A percentile compares a stretch with the other conserved stretches of the same genome.
These are phyloP conservation scores for Aspergillus avenaceus DNA, from an alignment of 495 filamentous ascomycete genomes.

Conservation along the genomic window DNA sequence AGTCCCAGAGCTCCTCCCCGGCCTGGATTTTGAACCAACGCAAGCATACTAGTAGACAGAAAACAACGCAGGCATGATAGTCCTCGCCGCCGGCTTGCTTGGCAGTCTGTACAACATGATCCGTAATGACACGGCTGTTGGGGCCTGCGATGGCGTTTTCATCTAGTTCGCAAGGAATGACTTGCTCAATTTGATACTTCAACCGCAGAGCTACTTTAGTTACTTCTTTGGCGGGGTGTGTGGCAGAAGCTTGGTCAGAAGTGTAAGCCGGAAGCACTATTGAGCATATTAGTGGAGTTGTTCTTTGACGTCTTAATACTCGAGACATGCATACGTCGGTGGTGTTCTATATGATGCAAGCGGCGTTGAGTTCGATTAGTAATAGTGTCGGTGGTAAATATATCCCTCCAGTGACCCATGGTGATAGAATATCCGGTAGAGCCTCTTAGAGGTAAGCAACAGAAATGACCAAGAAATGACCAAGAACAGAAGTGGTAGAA, in stretches of 20 bases:
- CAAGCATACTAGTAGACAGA: conserved; percentile 81
- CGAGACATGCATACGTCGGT: conserved; percentile 35
- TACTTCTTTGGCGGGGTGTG: conserved; percentile 67
- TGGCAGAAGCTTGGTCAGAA: conserved; percentile 22
- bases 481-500: neutral
- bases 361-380: conserved; percentile 19
- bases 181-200: conserved; percentile 85
- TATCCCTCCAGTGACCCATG: conserved; percentile 30
- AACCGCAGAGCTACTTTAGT: conserved; percentile 84
- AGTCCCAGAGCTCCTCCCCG: conserved; percentile 80
- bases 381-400: conserved; percentile 25
- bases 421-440: neutral
- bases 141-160: conserved; percentile 65
- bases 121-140: conserved; percentile 81
- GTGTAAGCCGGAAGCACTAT: conserved; percentile 35
- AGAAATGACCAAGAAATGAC: neutral
- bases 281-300: conserved; percentile 19
- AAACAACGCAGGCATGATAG: conserved; percentile 72
- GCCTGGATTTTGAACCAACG: conserved; percentile 89
- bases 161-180: conserved; percentile 83
- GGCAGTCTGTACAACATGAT: conserved; percentile 71
- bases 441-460: neutral
- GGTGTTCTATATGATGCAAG: conserved; percentile 27
- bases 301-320: neutral
- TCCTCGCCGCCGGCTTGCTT: conserved; percentile 75